A percentile compares a stretch with the other conserved stretches of the same genome.
phyloP scores from a whole-genome alignment of 352 stramenopile genomes.

The Blastocystis sp. region DNA sequence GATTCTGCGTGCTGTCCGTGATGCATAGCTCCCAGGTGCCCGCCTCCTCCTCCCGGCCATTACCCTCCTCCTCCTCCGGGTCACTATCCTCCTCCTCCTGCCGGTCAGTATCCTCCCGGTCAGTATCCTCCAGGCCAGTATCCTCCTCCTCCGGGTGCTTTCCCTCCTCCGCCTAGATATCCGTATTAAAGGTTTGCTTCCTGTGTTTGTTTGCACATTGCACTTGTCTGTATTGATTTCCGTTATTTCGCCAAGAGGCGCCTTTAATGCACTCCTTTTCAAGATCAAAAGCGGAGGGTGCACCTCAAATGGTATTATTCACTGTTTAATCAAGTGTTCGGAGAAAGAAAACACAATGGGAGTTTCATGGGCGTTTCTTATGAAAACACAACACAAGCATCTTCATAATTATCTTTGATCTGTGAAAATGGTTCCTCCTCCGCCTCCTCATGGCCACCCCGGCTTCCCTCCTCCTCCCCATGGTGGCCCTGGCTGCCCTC shows the following conservation, averaged over 20 bases:
- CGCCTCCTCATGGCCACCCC: neutral
- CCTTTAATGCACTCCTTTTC: too few species aligned
- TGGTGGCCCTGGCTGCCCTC: neutral
- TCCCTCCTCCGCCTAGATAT: slow-evolving; percentile 45
- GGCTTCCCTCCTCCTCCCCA: neutral
- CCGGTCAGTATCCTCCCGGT: neutral
- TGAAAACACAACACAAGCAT: neutral
- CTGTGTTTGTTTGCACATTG: too few species aligned
- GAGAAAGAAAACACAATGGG: neutral
- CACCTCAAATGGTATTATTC: too few species aligned
- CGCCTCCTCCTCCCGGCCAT: neutral
- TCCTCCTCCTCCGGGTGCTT: neutral
- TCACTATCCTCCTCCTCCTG: neutral
- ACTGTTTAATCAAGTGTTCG: too few species aligned
- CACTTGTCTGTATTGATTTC: too few species aligned
- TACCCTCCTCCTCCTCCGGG: slow-evolving; percentile 17
- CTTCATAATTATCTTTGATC: neutral
- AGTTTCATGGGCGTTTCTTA: neutral
- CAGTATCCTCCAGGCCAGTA: neutral
- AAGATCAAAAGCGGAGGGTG: too few species aligned
- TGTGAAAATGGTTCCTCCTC: neutral
- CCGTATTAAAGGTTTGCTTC: neutral
- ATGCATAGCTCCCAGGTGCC: neutral
- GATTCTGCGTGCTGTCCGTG: neutral
- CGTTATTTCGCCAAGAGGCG: too few species aligned